Evolutionary conservation across 2,329 filamentous ascomycete genomes (phyloP), one percentile per base, ranked within the genome.

Genomic region (Stagonosporopsis tanaceti): DNA sequence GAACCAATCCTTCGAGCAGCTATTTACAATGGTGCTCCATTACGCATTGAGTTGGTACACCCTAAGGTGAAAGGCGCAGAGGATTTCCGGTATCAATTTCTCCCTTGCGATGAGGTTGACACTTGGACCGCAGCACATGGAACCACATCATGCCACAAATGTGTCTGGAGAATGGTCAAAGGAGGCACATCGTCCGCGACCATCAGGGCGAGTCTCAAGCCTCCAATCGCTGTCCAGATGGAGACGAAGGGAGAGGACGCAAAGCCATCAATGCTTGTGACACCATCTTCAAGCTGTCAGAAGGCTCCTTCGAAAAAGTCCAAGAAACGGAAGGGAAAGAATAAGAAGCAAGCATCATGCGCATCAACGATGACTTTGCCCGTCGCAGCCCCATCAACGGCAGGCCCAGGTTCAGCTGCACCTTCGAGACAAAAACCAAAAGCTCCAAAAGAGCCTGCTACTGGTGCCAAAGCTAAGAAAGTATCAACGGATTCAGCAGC

Each of bases 1-100:
- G 38, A 48, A 20, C 52, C 52, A 12, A 64, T 73, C 50, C 54
- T 73, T 47, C 66, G 67, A 58, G 58, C 59, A 45, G 57, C 34
- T 34, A 42, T 63, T 24, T 61, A 56, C 15, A 40, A 45, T 24
- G 42, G 30, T 22, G 47, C 53, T 30, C 47, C 61, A 22, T 53
- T 58, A 15, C 63, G 58, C 35, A 69, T 72, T 41, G 59, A 69
- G 30, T 57, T 70, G 50, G 67, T 66, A 40, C 66, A 72, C 60
- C 68, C 66, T 20, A 63, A 39, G n/a, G 59, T 71, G 27, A 42
- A 50, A 50, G 66, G 59, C 17, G 66, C 63, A 34, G 61, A 67
- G 42, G 57, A 66, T 34, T 71, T 70, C 54, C 50, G 35, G 22
- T 71, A 72, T 54, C 62, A 69, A 54, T 50, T 62, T 25, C 71